These are phyloP conservation scores for Chrysoporthe cubensis DNA, from an alignment of 2,329 filamentous ascomycete genomes.

Conservation along the genomic window DNA sequence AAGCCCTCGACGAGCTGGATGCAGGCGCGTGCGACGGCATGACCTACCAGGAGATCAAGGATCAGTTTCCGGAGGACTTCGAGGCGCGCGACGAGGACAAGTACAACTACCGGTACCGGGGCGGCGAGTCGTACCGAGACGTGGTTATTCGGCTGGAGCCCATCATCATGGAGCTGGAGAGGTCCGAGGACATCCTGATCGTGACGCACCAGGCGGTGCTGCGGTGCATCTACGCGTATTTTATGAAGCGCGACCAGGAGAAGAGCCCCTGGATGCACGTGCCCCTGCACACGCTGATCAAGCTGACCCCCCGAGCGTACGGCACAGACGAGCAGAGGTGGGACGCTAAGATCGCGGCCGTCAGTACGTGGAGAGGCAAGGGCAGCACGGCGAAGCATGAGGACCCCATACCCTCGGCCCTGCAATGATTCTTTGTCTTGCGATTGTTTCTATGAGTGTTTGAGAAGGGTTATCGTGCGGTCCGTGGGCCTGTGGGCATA, in stretches of 20 bases:
- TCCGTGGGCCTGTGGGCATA: background rate
- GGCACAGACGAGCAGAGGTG: slow-evolving; percentile 88
- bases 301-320: slow-evolving; percentile 92
- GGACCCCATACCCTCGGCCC: slow-evolving; percentile 49
- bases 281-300: slow-evolving; percentile 93
- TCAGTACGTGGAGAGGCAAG: slow-evolving; percentile 95
- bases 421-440: slow-evolving; percentile 28
- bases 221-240: slow-evolving; percentile 97
- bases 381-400: slow-evolving; percentile 91
- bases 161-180: slow-evolving; percentile 99
- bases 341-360: slow-evolving; percentile 89
- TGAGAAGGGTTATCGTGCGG: slow-evolving; percentile 8
- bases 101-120: slow-evolving; percentile 98
- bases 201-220: slow-evolving; percentile 97
- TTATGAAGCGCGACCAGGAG: slow-evolving; percentile 95
- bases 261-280: slow-evolving; percentile 98
- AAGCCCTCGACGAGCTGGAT: slow-evolving; percentile 95
- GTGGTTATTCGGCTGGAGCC: slow-evolving; percentile 97
- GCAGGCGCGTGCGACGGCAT: slow-evolving; percentile 95
- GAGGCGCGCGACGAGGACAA: slow-evolving; percentile 95
- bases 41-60: slow-evolving; percentile 93
- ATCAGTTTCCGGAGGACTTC: slow-evolving; percentile 92
- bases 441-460: slow-evolving; percentile 12
- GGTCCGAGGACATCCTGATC: slow-evolving; percentile 95
- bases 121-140: slow-evolving; percentile 93